Percentiles rank a stretch among this genome's conserved stretches.
phyloP scores from a whole-genome alignment of 169 alveolate species.

The Besnoitia besnoiti region DNA sequence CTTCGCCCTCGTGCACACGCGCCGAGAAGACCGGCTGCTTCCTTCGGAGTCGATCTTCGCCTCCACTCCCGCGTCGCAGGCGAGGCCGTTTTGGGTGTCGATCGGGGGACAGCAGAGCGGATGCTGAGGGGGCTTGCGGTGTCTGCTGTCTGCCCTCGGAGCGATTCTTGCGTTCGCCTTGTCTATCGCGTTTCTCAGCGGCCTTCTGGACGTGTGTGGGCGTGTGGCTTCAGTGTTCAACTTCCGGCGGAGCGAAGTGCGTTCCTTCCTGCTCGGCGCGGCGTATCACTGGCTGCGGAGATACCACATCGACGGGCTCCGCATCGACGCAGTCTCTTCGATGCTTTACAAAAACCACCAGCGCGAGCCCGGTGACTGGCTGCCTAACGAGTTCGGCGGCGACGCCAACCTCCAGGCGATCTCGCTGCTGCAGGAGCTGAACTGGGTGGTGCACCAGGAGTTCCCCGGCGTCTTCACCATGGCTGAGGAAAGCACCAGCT shows the following conservation, averaged over 20 bases:
- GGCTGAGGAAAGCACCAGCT: slow-evolving; percentile 80
- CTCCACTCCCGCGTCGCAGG: no score
- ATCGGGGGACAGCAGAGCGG: no score
- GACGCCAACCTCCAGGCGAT: slow-evolving; percentile 80
- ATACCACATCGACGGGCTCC: slow-evolving; percentile 79
- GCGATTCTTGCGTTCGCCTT: no score
- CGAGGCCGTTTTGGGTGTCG: no score
- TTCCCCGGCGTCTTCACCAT: slow-evolving; percentile 80
- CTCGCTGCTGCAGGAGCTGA: slow-evolving; percentile 76
- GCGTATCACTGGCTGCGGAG: slow-evolving; percentile 81
- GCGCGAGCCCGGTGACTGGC: slow-evolving; percentile 76
- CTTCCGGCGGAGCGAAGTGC: slow-evolving; percentile 77
- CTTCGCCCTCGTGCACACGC: no score
- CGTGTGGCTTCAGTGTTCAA: slow-evolving; percentile 70
- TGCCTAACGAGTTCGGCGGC: slow-evolving; percentile 80
- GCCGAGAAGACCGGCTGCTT: no score
- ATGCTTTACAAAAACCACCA: slow-evolving; percentile 77
- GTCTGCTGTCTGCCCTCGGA: no score
- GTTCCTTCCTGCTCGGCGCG: slow-evolving; percentile 79
- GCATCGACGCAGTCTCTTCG: slow-evolving; percentile 79
- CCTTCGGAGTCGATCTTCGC: no score
- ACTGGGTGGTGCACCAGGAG: slow-evolving; percentile 81
- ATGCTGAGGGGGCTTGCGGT: no score
- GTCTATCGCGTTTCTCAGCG: no score
- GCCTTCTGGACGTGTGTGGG: no score